Conservation (phyloP, 1,284 basidiomycete species). For the Ganoderma sinense region DNA sequence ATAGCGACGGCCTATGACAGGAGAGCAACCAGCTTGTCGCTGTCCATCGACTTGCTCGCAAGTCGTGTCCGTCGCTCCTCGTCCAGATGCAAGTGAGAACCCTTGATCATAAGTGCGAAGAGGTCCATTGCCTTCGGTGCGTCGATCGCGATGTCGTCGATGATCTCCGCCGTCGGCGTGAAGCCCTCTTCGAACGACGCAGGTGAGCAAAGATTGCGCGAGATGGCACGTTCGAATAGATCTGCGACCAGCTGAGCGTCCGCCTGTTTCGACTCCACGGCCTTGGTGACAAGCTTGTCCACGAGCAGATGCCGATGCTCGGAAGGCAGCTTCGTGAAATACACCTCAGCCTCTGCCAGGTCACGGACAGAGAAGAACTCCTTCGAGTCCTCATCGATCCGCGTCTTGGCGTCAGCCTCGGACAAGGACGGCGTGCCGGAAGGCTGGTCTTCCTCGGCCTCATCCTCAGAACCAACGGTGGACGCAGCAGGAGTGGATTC, state of each 20-base stretch:
- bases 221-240: slow-evolving; percentile 65
- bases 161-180: slow-evolving; percentile 68
- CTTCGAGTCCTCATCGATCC: slow-evolving; percentile 83
- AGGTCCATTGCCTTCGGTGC: slow-evolving; percentile 86
- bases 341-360: slow-evolving; percentile 87
- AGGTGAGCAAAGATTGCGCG: slow-evolving; percentile 60
- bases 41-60: slow-evolving; percentile 65
- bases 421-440: slow-evolving; percentile 56
- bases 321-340: slow-evolving; percentile 76
- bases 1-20: slow-evolving; percentile 46
- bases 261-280: slow-evolving; percentile 85
- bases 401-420: slow-evolving; percentile 76
- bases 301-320: slow-evolving; percentile 73
- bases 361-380: slow-evolving; percentile 82
- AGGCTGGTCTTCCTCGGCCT: slow-evolving; percentile 50
- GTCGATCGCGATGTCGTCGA: slow-evolving; percentile 91
- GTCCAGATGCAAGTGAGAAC: slow-evolving; percentile 68
- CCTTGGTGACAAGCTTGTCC: slow-evolving; percentile 74
- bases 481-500: slow-evolving; percentile 60
- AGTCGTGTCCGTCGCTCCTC: slow-evolving; percentile 63
- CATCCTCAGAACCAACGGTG: slow-evolving; percentile 62
- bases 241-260: slow-evolving; percentile 83
- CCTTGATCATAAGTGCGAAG: slow-evolving; percentile 79
- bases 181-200: slow-evolving; percentile 74
- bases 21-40: slow-evolving; percentile 63